A percentile compares a stretch with the other conserved stretches of the same genome.
Evolutionary conservation across 1,284 basidiomycete genomes (phyloP).

Genomic region (Veloporphyrellus conicus): DNA sequence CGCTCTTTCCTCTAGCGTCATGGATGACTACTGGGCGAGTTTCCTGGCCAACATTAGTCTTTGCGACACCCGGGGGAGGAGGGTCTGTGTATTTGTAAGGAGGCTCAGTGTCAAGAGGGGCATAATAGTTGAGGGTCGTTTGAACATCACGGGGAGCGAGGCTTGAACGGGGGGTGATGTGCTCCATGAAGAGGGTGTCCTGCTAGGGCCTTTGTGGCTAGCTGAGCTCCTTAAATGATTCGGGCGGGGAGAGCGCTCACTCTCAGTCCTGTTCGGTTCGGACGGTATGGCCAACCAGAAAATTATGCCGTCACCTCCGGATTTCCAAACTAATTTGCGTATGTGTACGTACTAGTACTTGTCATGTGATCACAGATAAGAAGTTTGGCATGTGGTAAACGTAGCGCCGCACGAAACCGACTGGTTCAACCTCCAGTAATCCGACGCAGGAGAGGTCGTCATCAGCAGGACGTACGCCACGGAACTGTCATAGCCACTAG

Average conservation of each 20-base stretch:
- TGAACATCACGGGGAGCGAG: slow-evolving; percentile 26
- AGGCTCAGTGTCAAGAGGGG: slow-evolving; percentile 15
- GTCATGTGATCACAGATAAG: no score
- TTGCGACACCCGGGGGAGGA: slow-evolving; percentile 24
- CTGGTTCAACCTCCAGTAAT: not conserved
- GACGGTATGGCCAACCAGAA: no score
- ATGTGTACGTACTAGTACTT: no score
- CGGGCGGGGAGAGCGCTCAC: no score
- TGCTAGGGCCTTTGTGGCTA: no score
- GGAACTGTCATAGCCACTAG: not conserved
- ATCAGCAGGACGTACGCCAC: slow-evolving; percentile 24
- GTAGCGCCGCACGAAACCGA: not conserved
- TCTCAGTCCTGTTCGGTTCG: no score
- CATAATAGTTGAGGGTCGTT: slow-evolving; percentile 32
- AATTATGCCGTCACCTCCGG: no score
- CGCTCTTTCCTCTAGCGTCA: slow-evolving; percentile 34
- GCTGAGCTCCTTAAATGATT: no score
- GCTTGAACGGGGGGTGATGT: no score
- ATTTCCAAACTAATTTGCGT: no score
- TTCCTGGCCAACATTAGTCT: slow-evolving; percentile 29
- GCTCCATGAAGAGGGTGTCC: no score
- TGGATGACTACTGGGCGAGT: slow-evolving; percentile 24
- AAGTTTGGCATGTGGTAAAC: no score
- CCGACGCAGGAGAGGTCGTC: slow-evolving; percentile 13
- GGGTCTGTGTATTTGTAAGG: slow-evolving; percentile 29